These are phyloP conservation scores for Metarhizium album DNA, from an alignment of 2,329 filamentous ascomycete genomes.

Conservation along the genomic window DNA sequence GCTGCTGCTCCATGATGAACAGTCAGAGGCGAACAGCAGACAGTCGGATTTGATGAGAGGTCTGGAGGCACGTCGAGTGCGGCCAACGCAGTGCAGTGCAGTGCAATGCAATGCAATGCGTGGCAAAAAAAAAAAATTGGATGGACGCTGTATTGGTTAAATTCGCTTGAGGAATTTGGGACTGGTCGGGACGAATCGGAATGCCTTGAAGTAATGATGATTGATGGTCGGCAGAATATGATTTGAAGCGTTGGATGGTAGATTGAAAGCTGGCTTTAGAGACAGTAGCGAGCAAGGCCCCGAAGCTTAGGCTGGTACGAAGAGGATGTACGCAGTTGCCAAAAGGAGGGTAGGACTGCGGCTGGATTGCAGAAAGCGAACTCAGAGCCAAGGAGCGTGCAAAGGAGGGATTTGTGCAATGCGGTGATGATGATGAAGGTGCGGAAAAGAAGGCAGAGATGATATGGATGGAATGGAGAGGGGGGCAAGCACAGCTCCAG, in stretches of 20 bases:
- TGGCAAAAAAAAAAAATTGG: background rate
- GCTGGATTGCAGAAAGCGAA: conserved; percentile 14
- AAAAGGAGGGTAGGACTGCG: conserved; percentile 26
- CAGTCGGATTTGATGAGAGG: background rate
- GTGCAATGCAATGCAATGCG: background rate
- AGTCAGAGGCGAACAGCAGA: conserved; percentile 30
- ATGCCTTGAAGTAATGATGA: background rate
- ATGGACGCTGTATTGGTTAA: background rate
- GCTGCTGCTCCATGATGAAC: conserved; percentile 47
- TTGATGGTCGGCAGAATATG: background rate
- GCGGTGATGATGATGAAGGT: conserved; percentile 25
- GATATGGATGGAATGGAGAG: conserved; percentile 30
- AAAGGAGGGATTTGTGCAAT: conserved; percentile 20
- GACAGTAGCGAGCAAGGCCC: conserved; percentile 11
- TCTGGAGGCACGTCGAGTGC: conserved; percentile 31
- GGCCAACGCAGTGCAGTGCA: conserved; percentile 11
- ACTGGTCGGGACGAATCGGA: background rate
- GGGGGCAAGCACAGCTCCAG: conserved; percentile 22
- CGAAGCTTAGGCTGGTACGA: conserved; percentile 5
- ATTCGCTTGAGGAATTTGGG: background rate
- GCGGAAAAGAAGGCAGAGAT: conserved; percentile 30
- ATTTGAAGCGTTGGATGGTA: background rate
- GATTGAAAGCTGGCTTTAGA: conserved; percentile 9
- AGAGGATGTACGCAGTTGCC: conserved; percentile 18
- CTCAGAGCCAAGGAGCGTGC: conserved; percentile 28